Conservation (phyloP, 306 rosid species). For the Pyrus betulifolia region DNA sequence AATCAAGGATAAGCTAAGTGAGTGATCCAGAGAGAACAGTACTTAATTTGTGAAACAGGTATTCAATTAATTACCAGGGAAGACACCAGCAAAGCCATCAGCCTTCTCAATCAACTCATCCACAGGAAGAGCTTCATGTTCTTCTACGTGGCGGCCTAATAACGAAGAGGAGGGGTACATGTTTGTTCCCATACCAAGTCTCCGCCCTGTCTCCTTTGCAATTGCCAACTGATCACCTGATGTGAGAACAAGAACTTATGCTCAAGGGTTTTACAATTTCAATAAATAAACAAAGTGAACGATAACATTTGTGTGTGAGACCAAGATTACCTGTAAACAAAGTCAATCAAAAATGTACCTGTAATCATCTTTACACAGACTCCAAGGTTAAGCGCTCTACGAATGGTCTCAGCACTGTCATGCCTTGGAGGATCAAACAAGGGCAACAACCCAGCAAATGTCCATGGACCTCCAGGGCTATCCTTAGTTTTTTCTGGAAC, state of each 20-base stretch:
- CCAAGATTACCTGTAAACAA: background rate
- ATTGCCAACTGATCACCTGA: conserved; percentile 81
- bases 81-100: conserved; percentile 89
- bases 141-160: conserved; percentile 53
- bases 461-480: conserved; percentile 76
- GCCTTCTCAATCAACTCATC: conserved; percentile 83
- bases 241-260: conserved; percentile 14
- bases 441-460: conserved; percentile 74
- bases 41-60: background rate
- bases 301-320: background rate
- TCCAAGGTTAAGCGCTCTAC: conserved; percentile 81
- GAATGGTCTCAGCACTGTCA: conserved; percentile 88
- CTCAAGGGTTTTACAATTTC: conserved; percentile 3
- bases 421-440: conserved; percentile 92
- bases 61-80: conserved; percentile 50
- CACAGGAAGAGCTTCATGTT: conserved; percentile 66
- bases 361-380: conserved; percentile 90
- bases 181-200: conserved; percentile 95
- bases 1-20: conserved; percentile 10
- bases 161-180: conserved; percentile 90
- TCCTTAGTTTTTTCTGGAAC: conserved; percentile 74
- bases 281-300: background rate
- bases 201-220: conserved; percentile 81
- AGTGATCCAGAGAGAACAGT: background rate
- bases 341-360: conserved; percentile 28